Evolutionary conservation across 306 rosid genomes (phyloP), one percentile per base, ranked within the genome.

Genomic region (Fragaria nilgerrensis): DNA sequence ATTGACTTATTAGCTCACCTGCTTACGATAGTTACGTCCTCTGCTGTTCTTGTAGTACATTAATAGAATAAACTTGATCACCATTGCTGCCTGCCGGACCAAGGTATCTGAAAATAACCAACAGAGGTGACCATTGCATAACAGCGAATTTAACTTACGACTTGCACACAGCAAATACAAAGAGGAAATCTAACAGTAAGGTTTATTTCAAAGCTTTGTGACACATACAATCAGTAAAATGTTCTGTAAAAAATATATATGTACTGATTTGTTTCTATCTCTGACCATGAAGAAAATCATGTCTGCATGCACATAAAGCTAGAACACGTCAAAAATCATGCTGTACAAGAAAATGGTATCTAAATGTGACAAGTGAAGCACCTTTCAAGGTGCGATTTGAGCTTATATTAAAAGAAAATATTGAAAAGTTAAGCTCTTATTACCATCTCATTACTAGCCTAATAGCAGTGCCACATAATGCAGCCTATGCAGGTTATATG

Each of bases 71-170:
- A 94, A 95, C 90, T 95, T 95, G 75, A 88, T 63, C 70, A 87
- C 87, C 97, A 95, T 95, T 65, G 90, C 96, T 62, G 97, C 97
- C 83, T 92, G 97, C 69, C 97, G 92, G 36, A 84, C 99, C 96
- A 95, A 81, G 75, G 96, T 86, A 86, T 95, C 99, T 95, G 97
- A 85, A 87, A 72, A 56, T 45, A 79, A 88, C 37, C 77, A 75
- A 59, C 58, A 53, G 32, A 75, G 76, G 84, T 69, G 39, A 81
- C 55, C 58, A 77, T 47, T 41, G 43, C 84, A 85, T 59, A 17
- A 44, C 74, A 69, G 41, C 62, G 44, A 69, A 45, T 65, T 50
- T 41, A 73, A 45, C 15, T 75, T 13, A 79, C 36, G 47, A 64
- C 59, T 62, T 71, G 63, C 66, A 61, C 9, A 44, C n/a, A 61